A percentile compares a stretch with the other conserved stretches of the same genome.
Conservation (phyloP, 108 stramenopile genomes). For the Stephanodiscus minutulus region DNA sequence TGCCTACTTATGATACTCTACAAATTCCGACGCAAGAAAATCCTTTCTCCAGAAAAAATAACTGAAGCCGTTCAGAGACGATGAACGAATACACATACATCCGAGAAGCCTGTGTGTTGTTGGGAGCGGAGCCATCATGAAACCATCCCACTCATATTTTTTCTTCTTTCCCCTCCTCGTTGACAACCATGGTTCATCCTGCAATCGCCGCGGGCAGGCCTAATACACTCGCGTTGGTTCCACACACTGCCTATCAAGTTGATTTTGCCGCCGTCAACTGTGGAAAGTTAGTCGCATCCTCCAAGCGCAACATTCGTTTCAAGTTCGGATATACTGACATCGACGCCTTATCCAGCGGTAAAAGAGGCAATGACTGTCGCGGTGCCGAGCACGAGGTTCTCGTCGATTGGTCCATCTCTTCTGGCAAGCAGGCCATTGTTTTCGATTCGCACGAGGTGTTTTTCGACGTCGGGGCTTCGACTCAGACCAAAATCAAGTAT, state of each 20-base stretch:
- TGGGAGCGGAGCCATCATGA: too few species aligned
- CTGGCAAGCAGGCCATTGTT: slow-evolving; percentile 40
- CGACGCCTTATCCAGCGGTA: slow-evolving; percentile 33
- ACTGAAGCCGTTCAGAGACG: too few species aligned
- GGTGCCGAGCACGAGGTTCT: slow-evolving; percentile 53
- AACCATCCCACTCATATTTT: too few species aligned
- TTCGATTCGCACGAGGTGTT: slow-evolving; percentile 38
- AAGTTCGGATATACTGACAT: slow-evolving; percentile 55
- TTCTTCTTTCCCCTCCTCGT: too few species aligned
- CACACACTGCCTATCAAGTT: slow-evolving; percentile 48
- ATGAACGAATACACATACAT: too few species aligned
- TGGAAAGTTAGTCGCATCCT: slow-evolving; percentile 42
- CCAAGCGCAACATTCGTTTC: slow-evolving; percentile 54
- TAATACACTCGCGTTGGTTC: slow-evolving; percentile 11
- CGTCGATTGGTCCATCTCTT: slow-evolving; percentile 48
- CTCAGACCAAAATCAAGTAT: slow-evolving; percentile 51
- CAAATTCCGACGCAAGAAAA: too few species aligned
- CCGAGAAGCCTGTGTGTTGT: too few species aligned
- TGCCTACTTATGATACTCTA: too few species aligned
- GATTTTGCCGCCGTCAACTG: slow-evolving; percentile 44
- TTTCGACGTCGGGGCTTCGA: slow-evolving; percentile 31
- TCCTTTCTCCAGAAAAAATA: too few species aligned
- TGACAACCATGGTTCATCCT: slow-evolving; percentile 5
- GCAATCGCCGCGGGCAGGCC: background rate
- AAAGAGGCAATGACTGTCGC: slow-evolving; percentile 45